Evolutionary conservation across 73 alveolate genomes (phyloP).

Genomic region (Uronychia binucleata): DNA sequence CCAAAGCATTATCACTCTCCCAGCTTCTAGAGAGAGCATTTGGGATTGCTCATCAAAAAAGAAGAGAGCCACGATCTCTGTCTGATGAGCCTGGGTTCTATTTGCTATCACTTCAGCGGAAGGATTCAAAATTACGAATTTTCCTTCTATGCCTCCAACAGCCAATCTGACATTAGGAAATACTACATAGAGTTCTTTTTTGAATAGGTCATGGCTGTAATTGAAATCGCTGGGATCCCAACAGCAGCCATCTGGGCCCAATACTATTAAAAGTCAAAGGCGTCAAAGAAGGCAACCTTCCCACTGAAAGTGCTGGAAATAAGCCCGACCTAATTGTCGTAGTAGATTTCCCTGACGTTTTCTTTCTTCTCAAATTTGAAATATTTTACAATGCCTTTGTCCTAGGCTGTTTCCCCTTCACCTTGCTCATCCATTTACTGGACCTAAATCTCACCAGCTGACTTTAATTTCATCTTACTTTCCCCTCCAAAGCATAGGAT

Average conservation of each 20-base stretch:
- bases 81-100: conserved; percentile 19
- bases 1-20: conserved; percentile 14
- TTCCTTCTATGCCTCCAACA: conserved; percentile 50
- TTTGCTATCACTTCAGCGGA: conserved; percentile 35
- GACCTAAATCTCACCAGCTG: background rate
- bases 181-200: background rate
- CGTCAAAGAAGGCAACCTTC: conserved; percentile 19
- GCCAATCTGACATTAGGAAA: no score
- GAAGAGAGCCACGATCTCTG: background rate
- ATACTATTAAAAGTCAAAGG: conserved; percentile 36
- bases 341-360: background rate
- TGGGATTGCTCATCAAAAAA: conserved; percentile 11
- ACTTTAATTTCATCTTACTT: background rate
- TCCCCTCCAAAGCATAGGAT: background rate
- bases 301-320: conserved; percentile 45
- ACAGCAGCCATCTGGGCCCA: conserved; percentile 17
- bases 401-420: conserved; percentile 1
- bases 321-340: conserved; percentile 30
- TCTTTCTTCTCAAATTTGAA: background rate
- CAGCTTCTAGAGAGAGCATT: background rate
- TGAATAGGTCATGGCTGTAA: conserved; percentile 22
- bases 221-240: conserved; percentile 10
- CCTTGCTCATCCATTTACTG: conserved; percentile 2
- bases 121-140: conserved; percentile 33
- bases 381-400: background rate